Evolutionary conservation across 148 eudicot species (phyloP).

Genomic region (Rhododendron ferrugineum): DNA sequence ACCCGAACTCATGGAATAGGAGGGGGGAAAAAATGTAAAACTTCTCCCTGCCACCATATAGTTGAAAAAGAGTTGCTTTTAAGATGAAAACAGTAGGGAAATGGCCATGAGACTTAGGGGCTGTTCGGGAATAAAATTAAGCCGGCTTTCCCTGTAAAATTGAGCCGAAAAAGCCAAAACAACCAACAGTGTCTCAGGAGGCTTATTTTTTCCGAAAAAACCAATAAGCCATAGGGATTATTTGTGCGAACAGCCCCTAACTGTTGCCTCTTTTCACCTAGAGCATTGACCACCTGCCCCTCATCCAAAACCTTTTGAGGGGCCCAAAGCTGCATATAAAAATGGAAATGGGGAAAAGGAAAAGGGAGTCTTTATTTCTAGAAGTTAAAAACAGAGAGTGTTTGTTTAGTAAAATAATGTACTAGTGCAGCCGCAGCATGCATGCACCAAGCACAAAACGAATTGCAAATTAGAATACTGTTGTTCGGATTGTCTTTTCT

Average conservation of each 20-base stretch:
- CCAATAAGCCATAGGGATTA: too few species aligned
- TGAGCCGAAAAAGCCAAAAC: too few species aligned
- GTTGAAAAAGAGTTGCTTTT: neutral
- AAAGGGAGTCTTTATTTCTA: neutral
- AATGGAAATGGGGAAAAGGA: neutral
- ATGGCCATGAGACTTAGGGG: too few species aligned
- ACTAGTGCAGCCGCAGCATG: neutral
- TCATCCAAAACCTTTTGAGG: neutral
- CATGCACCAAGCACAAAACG: neutral
- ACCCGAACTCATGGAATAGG: neutral
- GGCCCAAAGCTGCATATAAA: conserved; percentile 1
- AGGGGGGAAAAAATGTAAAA: neutral
- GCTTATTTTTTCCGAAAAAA: too few species aligned
- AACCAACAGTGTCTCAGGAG: too few species aligned
- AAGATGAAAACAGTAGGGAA: neutral
- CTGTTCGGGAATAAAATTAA: too few species aligned
- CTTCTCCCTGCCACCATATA: neutral
- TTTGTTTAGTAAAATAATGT: neutral
- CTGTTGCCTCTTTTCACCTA: neutral
- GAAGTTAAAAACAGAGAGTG: neutral
- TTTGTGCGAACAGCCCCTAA: too few species aligned
- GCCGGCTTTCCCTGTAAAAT: too few species aligned
- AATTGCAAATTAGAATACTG: neutral
- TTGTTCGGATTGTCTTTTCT: neutral
- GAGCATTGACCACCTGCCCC: neutral